Evolutionary conservation across 805 yeast genomes (phyloP).

Genomic region (Candida sphagnicola): DNA sequence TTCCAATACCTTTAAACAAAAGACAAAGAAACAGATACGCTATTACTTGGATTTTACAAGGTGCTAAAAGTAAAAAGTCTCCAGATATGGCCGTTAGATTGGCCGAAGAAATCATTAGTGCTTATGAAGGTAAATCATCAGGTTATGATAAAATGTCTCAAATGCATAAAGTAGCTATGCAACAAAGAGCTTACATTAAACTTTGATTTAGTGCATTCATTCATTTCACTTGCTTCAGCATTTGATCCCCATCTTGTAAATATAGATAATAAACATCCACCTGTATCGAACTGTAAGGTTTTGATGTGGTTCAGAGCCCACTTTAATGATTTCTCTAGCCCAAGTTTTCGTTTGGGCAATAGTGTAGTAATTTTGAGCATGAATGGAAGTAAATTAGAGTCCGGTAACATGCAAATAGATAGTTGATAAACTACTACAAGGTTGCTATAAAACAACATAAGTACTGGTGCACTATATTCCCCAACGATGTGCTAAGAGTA

Average conservation of each 20-base stretch:
- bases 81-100: constrained; percentile 82
- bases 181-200: constrained; percentile 78
- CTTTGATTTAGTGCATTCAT: constrained; percentile 11
- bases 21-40: constrained; percentile 86
- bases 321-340: too few relatives aligned
- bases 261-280: background rate
- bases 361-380: too few relatives aligned
- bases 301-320: too few relatives aligned
- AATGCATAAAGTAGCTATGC: constrained; percentile 82
- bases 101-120: constrained; percentile 82
- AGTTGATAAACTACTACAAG: too few relatives aligned
- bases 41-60: constrained; percentile 85
- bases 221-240: background rate
- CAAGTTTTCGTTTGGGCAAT: too few relatives aligned
- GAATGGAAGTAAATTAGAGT: too few relatives aligned
- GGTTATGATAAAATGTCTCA: constrained; percentile 80
- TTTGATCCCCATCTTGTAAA: constrained; percentile 1
- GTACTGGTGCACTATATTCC: too few relatives aligned
- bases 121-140: constrained; percentile 71
- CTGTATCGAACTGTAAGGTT: too few relatives aligned
- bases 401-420: too few relatives aligned
- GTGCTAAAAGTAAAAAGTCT: constrained; percentile 73
- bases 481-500: too few relatives aligned
- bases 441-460: too few relatives aligned
- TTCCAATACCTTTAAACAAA: constrained; percentile 78